Base-by-base conservation (phyloP, 2,329 filamentous ascomycete genomes). In the Claviceps cyperi region DNA sequence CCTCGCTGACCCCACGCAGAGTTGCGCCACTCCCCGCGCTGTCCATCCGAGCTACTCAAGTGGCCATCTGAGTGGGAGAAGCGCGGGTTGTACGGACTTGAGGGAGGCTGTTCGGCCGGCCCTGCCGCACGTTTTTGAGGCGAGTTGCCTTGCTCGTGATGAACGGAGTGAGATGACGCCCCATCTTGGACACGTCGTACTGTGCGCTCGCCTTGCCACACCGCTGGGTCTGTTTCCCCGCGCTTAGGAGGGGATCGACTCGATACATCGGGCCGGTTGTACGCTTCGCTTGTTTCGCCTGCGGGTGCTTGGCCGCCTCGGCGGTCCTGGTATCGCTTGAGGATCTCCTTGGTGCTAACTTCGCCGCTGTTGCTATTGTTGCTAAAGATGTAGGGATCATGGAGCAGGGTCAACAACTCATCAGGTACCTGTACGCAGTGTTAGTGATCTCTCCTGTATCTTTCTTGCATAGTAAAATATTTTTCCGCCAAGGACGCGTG, bases 291-390 rank as follows among this genome's bases (percentile, higher is more conserved):
- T 60, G 75, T 68, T 66, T 80, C 78, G 66, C 72, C 68, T 69
- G 77, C 70, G 71, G 85, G 68, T 69, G 81, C 69, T 43, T 74
- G 69, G 6, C 28, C 28, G 4, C 73, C 72, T 50, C 69, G 68
- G 54, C 92, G 83, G 61, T 94, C 87, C 47, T 89, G 89, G 66
- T 94, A 96, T 51, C 88, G 81, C 64, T 91, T 94, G 48, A 98
- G 75, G 50, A 98, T 97, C 61, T 98, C 92, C 66, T 98, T 98
- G 5, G 90, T 94, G 1, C 91, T 96, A 54, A 96, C 83, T 53
- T 98, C 91, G 44, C 84, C 83, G 55, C 77, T 83, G 60, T 81
- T 84, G 63, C 83, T 87, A 55, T 77, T 83, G 60, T 81, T 84
- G 63, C 83, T 87, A 67, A 94, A 91, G 48, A 95, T 78, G 21